Base-by-base conservation (phyloP, 176 grass and related monocot species). In the Cenchrus americanus region DNA sequence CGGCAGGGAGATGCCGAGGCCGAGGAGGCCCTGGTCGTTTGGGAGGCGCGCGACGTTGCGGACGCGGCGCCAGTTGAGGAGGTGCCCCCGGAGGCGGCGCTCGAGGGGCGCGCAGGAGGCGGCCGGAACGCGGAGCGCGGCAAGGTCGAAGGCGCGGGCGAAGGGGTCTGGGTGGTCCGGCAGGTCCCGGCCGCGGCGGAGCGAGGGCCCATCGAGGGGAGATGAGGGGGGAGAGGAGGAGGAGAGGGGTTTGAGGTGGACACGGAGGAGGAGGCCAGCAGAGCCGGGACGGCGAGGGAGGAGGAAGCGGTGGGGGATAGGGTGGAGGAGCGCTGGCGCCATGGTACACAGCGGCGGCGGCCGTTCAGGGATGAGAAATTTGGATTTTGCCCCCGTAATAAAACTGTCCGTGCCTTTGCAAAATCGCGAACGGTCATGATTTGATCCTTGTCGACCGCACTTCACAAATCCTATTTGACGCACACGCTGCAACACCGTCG, bases 11-110 rank as follows among this genome's bases (percentile, higher is more conserved):
- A 88, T 21, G 64, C 26, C 19, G 19, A 78, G 58, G 18, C 60
- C 27, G 23, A 79, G 80, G 61, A 79, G 75, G 61, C 91, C 66
- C 34, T 98, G 89, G 88, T 95, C 96, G 22, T 88, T 76, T 19
- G 85, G 70, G 7, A 91, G 86, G 75, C 89, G 91, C 1, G 82
- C 91, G 49, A 95, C 47, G 75, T 98, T 95, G 51, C 87, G 92
- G 44, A 98, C 86, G 72, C 92, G 87, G 9, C 91, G 96, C 96
- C 92, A 98, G 78, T 98, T 95, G 80, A 98, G 96, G 61, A 98
- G 91, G 87, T 98, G 96, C 9, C 91, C 95, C 44, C 95, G 92
- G 61, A 95, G 88, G 72, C 92, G 91, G 79, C 82, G 46, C 91
- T 98, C 96, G 75, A 98, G 96, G 51, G 77, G 82, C 6, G 87